Evolutionary conservation across 495 filamentous ascomycete genomes (phyloP), one percentile per base, ranked within the genome.

Genomic region (Astrothelium subdiscretum): DNA sequence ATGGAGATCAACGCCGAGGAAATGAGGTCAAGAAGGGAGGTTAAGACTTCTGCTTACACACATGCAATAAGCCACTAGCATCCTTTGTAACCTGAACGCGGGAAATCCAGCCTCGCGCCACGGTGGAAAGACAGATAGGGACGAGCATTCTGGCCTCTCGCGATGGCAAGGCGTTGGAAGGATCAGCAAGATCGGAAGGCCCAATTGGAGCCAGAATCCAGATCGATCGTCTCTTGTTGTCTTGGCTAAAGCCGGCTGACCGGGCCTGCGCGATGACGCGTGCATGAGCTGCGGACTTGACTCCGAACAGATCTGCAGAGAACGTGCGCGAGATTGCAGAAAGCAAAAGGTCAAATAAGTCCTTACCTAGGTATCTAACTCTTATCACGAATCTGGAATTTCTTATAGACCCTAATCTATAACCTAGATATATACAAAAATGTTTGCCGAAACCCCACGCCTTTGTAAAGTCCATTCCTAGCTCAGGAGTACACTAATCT

Each of bases 401-500:
- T n/a, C n/a, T n/a, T n/a, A n/a, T n/a, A n/a, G n/a, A n/a, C n/a
- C n/a, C n/a, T n/a, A n/a, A n/a, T n/a, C n/a, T n/a, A n/a, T n/a
- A n/a, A n/a, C n/a, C n/a, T n/a, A n/a, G n/a, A n/a, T n/a, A n/a
- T n/a, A n/a, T n/a, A n/a, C n/a, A n/a, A n/a, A n/a, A n/a, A n/a
- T n/a, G n/a, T n/a, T n/a, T n/a, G n/a, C n/a, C n/a, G n/a, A n/a
- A n/a, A n/a, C n/a, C n/a, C n/a, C n/a, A n/a, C n/a, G n/a, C n/a
- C n/a, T 18, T 48, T 48, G 13, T 5, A 48, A 18, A 5, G 20
- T 48, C 11, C 20, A 15, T 15, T 8, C 29, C 66, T 73, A 78
- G 66, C 75, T 77, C 52, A 96, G 72, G 67, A 96, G 72, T 4
- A 96, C 90, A 59, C 88, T 79, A 48, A 95, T 92, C 74, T 96